Conservation (phyloP, 306 rosid genomes). For the Styphnolobium japonicum region DNA sequence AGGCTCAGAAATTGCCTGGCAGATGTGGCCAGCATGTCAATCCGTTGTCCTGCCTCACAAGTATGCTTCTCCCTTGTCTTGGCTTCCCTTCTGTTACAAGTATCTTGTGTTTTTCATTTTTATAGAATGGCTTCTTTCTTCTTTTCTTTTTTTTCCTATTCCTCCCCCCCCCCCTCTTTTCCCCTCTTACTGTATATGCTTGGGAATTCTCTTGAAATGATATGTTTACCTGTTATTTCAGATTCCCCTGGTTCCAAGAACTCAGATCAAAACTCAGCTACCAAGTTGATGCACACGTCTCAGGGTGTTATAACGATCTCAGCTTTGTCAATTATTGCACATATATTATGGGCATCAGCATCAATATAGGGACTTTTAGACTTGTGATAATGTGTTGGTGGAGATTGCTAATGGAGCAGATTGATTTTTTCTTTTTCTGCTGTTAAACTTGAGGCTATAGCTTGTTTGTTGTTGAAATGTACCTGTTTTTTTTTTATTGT, state of each 20-base stretch:
- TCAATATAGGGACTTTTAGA: background rate
- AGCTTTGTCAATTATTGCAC: background rate
- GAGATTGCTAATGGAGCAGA: too few relatives aligned
- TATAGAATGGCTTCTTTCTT: too few relatives aligned
- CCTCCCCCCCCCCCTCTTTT: too few relatives aligned
- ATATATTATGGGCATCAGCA: background rate
- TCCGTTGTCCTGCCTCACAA: conserved; percentile 48
- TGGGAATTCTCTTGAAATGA: background rate
- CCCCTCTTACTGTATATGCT: background rate
- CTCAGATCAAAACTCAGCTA: conserved; percentile 26
- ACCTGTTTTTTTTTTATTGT: too few relatives aligned
- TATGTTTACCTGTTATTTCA: background rate
- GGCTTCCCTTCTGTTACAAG: too few relatives aligned
- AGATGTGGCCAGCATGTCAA: conserved; percentile 57
- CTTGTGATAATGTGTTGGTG: background rate
- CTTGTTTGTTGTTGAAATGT: too few relatives aligned
- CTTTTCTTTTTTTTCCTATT: too few relatives aligned
- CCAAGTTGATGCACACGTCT: background rate
- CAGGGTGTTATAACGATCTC: background rate
- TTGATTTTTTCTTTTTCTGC: too few relatives aligned
- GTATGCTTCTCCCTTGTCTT: conserved; percentile 32
- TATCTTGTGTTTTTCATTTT: too few relatives aligned
- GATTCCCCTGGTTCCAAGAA: conserved; percentile 31
- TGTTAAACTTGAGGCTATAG: too few relatives aligned
- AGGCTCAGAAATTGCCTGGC: conserved; percentile 50